phyloP scores from a whole-genome alignment of 371 early-diverging fungal species.

The Mucor indicus region DNA sequence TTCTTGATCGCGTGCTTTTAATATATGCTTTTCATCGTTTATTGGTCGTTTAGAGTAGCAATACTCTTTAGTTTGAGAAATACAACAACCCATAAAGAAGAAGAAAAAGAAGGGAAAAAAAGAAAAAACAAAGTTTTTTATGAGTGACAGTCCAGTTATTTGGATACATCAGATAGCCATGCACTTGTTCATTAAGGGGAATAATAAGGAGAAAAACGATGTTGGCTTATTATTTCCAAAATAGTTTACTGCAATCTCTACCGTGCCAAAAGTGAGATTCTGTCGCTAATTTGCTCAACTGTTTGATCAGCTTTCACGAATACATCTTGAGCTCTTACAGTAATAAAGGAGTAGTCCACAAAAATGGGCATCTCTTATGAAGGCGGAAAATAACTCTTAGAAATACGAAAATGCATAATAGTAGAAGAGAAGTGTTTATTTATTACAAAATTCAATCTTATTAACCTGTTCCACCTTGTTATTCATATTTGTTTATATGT shows the following conservation, averaged over 20 bases:
- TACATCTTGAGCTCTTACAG: constrained; percentile 1
- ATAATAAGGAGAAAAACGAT: no score
- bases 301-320: constrained; percentile 1
- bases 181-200: no score
- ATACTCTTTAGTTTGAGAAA: no score
- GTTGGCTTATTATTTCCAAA: no score
- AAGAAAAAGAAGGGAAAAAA: no score
- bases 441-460: constrained; percentile 3
- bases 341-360: constrained; percentile 3
- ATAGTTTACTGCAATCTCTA: no score
- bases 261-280: no score
- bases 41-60: no score
- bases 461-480: constrained; percentile 1
- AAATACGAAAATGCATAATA: constrained; percentile 7
- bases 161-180: no score
- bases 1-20: constrained; percentile 54
- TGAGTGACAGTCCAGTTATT: no score
- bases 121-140: no score
- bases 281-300: constrained; percentile 1
- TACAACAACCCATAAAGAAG: no score
- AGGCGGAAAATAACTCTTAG: constrained; percentile 1
- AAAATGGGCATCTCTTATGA: constrained; percentile 6
- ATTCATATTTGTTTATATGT: constrained; percentile 3
- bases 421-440: constrained; percentile 1
- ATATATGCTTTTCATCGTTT: not conserved